Percentiles rank a stretch among this genome's conserved stretches.
phyloP scores from a whole-genome alignment of 768 basidiomycete species.

The Amanita rimosa region DNA sequence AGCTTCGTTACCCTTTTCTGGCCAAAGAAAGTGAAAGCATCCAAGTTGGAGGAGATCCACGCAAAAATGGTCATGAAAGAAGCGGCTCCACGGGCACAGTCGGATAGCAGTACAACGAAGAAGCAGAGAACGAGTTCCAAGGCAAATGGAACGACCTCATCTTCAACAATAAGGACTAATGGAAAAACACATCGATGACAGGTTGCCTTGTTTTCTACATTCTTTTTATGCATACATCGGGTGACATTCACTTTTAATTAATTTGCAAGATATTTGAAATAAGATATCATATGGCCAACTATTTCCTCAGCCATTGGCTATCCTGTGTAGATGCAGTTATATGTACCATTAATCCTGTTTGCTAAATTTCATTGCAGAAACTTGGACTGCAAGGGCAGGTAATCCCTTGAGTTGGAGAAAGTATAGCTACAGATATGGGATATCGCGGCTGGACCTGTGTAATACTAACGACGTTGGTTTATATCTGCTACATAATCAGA shows the following conservation, averaged over 20 bases:
- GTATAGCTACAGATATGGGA: not conserved
- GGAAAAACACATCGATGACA: conserved; percentile 52
- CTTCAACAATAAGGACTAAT: conserved; percentile 39
- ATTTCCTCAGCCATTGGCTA: conserved; percentile 11
- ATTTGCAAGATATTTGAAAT: not conserved
- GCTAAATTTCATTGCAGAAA: conserved; percentile 5
- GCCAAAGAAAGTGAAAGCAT: conserved; percentile 94
- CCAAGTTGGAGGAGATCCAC: conserved; percentile 90
- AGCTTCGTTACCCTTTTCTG: conserved; percentile 95
- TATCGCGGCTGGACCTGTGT: not conserved
- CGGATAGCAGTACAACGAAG: conserved; percentile 39
- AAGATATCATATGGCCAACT: conserved; percentile 1
- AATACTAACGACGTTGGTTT: not conserved
- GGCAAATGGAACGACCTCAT: conserved; percentile 37
- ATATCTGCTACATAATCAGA: not conserved
- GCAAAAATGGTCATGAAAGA: conserved; percentile 94
- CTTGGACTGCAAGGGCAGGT: not conserved
- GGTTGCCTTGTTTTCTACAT: conserved; percentile 5
- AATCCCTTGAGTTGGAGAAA: not conserved
- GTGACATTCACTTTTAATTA: conserved; percentile 11
- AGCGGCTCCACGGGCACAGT: conserved; percentile 47
- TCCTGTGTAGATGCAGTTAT: conserved; percentile 12
- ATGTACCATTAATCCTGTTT: conserved; percentile 6
- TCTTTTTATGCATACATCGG: conserved; percentile 8
- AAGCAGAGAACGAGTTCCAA: conserved; percentile 50